These are phyloP conservation scores for Russula emetica DNA, from an alignment of 768 basidiomycete genomes.

Conservation along the genomic window DNA sequence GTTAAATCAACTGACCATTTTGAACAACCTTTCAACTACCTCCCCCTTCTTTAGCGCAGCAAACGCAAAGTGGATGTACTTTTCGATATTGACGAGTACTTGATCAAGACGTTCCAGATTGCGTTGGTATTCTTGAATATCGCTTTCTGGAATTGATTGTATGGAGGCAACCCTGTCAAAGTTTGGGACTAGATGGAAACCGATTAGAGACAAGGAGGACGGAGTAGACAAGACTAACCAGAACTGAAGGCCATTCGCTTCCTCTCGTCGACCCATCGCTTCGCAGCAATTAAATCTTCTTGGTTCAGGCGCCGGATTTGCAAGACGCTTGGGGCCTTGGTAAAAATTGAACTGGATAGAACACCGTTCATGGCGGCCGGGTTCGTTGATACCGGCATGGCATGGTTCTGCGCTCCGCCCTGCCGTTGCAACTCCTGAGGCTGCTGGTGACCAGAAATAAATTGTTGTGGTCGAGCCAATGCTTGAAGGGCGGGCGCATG, in stretches of 20 bases:
- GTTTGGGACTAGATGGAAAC: background rate
- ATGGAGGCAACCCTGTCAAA: background rate
- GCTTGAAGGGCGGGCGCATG: conserved; percentile 3
- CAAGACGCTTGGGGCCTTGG: background rate
- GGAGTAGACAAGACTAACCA: background rate
- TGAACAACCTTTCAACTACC: conserved; percentile 6
- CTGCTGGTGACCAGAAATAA: conserved; percentile 2
- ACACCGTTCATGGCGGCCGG: background rate
- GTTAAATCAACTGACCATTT: conserved; percentile 9
- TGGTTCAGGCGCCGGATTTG: background rate
- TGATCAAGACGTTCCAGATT: conserved; percentile 18
- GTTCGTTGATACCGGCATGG: background rate
- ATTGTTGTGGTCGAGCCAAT: conserved; percentile 3
- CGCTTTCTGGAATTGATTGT: background rate
- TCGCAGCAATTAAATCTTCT: background rate
- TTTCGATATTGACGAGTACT: conserved; percentile 12
- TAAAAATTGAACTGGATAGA: background rate
- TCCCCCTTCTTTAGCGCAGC: conserved; percentile 9
- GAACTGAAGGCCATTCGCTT: background rate
- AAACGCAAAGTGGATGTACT: conserved; percentile 15
- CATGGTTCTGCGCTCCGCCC: conserved; percentile 1
- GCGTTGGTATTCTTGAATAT: conserved; percentile 16
- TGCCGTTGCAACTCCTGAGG: conserved; percentile 11
- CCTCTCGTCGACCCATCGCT: conserved; percentile 8
- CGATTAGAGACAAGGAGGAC: background rate